Percentiles rank a stretch among this genome's conserved stretches.
phyloP scores from a whole-genome alignment of 768 basidiomycete genomes.

The Lentinula guzmanii region DNA sequence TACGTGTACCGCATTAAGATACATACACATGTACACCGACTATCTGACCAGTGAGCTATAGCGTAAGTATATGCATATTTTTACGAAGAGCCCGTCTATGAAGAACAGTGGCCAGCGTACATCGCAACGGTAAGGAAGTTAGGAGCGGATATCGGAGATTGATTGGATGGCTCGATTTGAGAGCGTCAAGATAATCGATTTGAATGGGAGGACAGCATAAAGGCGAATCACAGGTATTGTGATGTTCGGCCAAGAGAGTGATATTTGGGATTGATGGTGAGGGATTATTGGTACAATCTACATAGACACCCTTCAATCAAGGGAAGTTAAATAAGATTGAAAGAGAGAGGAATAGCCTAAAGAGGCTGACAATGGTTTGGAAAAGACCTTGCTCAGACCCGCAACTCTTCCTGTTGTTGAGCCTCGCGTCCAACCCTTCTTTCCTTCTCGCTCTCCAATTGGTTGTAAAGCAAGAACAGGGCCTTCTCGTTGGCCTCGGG shows the following conservation, averaged over 20 bases:
- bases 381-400: conserved; percentile 28
- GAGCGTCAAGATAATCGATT: conserved; percentile 7
- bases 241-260: background rate
- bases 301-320: conserved; percentile 5
- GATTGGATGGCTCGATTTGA: conserved; percentile 1
- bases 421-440: conserved; percentile 82
- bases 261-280: background rate
- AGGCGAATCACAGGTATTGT: background rate
- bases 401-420: conserved; percentile 65
- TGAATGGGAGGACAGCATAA: conserved; percentile 4
- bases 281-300: conserved; percentile 7
- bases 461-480: conserved; percentile 93
- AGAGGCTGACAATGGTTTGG: background rate
- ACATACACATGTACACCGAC: background rate
- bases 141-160: background rate
- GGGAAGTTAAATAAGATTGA: conserved; percentile 3
- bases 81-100: background rate
- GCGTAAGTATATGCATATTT: conserved; percentile 9
- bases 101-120: conserved; percentile 5
- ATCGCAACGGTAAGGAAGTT: background rate
- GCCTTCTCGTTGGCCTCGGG: conserved; percentile 98
- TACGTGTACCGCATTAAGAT: background rate
- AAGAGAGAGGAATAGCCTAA: conserved; percentile 7
- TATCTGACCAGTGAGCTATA: conserved; percentile 9
- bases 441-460: conserved; percentile 95